Conservation (phyloP, 2,329 filamentous ascomycete genomes). For the Cladosporium sp. region DNA sequence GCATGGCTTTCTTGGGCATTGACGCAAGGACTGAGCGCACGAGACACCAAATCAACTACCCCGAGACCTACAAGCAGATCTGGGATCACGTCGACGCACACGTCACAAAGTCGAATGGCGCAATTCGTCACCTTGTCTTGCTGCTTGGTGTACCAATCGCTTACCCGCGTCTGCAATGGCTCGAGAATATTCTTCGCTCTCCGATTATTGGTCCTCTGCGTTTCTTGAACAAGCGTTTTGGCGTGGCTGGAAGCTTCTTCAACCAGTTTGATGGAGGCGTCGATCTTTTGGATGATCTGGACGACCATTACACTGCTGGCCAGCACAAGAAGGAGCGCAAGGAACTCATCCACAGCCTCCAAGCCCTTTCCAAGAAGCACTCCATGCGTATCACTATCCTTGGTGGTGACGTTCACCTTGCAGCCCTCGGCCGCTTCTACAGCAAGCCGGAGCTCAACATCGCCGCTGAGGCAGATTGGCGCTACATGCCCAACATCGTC, state of each 20-base stretch:
- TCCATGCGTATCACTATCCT: conserved; percentile 62
- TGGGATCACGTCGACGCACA: conserved; percentile 58
- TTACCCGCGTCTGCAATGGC: conserved; percentile 80
- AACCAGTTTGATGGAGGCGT: conserved; percentile 86
- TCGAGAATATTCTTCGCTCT: conserved; percentile 87
- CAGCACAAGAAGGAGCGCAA: conserved; percentile 89
- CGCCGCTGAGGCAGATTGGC: conserved; percentile 58
- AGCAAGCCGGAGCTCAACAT: conserved; percentile 59
- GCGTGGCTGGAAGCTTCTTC: conserved; percentile 80
- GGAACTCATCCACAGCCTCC: conserved; percentile 65
- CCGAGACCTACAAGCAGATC: conserved; percentile 62
- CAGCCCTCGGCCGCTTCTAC: conserved; percentile 65
- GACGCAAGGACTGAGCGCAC: conserved; percentile 73
- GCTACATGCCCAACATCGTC: conserved; percentile 66
- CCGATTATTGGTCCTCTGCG: conserved; percentile 86
- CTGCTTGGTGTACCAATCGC: conserved; percentile 71
- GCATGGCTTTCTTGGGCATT: conserved; percentile 64
- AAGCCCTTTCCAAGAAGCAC: conserved; percentile 58
- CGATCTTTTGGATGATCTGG: conserved; percentile 64
- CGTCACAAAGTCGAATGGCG: conserved; percentile 50
- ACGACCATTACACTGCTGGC: conserved; percentile 79
- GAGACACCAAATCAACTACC: conserved; percentile 88
- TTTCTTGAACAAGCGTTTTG: conserved; percentile 86
- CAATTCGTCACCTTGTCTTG: conserved; percentile 64
- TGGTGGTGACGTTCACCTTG: conserved; percentile 64